Percentiles rank a stretch among this genome's conserved stretches.
Conservation (phyloP, 2,329 filamentous ascomycete species). For the Dothiorella sarmentorum region DNA sequence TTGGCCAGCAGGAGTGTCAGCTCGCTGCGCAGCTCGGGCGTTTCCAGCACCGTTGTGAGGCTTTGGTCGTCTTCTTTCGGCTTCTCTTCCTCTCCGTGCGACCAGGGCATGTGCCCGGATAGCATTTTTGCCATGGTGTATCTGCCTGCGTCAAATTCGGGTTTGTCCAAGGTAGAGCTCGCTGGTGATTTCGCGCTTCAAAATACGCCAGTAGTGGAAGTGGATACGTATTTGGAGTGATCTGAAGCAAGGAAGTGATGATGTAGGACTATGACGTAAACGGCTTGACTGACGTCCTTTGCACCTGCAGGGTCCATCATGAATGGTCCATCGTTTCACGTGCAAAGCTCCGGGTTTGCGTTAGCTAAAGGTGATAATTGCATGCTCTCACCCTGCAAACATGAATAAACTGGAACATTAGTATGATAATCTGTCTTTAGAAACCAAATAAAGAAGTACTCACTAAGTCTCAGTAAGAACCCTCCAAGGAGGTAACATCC, state of each 20-base stretch:
- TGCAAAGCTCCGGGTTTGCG: background rate
- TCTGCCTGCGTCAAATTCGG: background rate
- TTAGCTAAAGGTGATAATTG: too few relatives aligned
- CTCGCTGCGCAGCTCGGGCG: constrained; percentile 41
- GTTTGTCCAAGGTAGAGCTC: background rate
- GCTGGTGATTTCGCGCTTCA: too few relatives aligned
- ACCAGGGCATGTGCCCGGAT: constrained; percentile 13
- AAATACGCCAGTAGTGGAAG: background rate
- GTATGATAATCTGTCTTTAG: too few relatives aligned
- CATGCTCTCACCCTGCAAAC: too few relatives aligned
- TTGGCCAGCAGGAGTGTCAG: constrained; percentile 47
- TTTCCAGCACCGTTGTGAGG: constrained; percentile 35
- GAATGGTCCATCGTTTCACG: background rate
- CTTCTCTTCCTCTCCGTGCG: background rate
- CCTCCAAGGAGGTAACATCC: too few relatives aligned
- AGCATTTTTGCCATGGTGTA: constrained; percentile 10
- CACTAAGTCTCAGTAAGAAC: too few relatives aligned
- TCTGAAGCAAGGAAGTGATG: constrained; percentile 15
- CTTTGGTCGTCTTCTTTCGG: background rate
- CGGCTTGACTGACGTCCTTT: constrained; percentile 5
- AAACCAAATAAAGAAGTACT: too few relatives aligned
- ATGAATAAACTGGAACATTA: too few relatives aligned
- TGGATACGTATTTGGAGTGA: background rate
- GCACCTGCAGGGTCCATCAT: constrained; percentile 9
- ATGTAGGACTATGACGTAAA: constrained; percentile 15